Conservation (phyloP, 208 protist genomes). For the Vickermania spadyakhi region DNA sequence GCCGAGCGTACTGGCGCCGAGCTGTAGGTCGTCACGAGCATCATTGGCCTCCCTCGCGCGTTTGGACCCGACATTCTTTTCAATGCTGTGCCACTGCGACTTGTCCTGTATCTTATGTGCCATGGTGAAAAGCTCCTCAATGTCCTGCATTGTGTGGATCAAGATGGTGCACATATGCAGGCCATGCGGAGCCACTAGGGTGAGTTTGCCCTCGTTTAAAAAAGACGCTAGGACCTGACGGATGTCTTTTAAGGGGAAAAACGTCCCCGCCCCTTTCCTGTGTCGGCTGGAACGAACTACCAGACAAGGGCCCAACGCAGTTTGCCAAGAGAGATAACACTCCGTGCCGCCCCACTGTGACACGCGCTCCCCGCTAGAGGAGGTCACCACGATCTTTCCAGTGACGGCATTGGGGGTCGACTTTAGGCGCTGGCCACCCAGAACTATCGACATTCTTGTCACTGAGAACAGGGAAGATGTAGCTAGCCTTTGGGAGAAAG, state of each 20-base stretch:
- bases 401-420: slow-evolving; percentile 18
- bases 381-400: slow-evolving; percentile 43
- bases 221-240: slow-evolving; percentile 41
- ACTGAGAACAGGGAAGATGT: too few relatives aligned
- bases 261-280: slow-evolving; percentile 51
- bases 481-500: too few relatives aligned
- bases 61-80: slow-evolving; percentile 46
- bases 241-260: slow-evolving; percentile 49
- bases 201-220: slow-evolving; percentile 52
- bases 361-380: slow-evolving; percentile 54
- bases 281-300: slow-evolving; percentile 63
- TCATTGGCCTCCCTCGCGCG: not conserved
- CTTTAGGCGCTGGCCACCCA: not conserved
- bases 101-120: slow-evolving; percentile 45
- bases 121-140: slow-evolving; percentile 57
- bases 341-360: slow-evolving; percentile 78
- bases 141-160: slow-evolving; percentile 50
- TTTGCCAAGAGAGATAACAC: slow-evolving; percentile 73
- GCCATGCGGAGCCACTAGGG: slow-evolving; percentile 47
- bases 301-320: slow-evolving; percentile 58
- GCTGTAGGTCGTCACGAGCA: slow-evolving; percentile 1
- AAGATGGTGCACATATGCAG: slow-evolving; percentile 43
- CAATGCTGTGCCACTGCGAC: slow-evolving; percentile 37
- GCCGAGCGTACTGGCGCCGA: slow-evolving; percentile 3
- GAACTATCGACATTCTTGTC: too few relatives aligned